Percentiles rank a stretch among this genome's conserved stretches.
Evolutionary conservation across 257 asterid species (phyloP).

Genomic region (Solanum medicagineum): DNA sequence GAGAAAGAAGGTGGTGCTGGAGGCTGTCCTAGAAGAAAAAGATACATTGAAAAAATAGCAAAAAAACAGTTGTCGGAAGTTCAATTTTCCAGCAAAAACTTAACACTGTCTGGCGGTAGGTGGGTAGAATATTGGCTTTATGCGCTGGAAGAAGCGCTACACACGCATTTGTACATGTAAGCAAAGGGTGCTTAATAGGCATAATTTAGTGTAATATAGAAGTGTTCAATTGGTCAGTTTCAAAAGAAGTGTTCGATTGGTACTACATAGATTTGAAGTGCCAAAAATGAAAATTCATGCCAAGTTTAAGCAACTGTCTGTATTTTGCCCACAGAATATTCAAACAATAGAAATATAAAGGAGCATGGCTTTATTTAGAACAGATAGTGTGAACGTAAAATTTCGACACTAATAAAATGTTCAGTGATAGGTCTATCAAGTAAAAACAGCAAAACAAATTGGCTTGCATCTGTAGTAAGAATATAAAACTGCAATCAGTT

Average conservation of each 20-base stretch:
- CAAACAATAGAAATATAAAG: not conserved
- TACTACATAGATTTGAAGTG: not conserved
- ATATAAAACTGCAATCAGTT: not conserved
- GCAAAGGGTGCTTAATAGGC: not conserved
- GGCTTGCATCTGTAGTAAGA: not conserved
- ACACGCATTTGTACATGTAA: not conserved
- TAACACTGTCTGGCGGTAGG: not conserved
- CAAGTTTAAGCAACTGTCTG: not conserved
- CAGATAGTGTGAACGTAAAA: not conserved
- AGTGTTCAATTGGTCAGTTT: too few species aligned
- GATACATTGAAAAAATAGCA: too few species aligned
- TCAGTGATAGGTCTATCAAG: not conserved
- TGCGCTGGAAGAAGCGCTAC: not conserved
- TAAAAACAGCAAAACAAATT: not conserved
- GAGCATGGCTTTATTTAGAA: not conserved
- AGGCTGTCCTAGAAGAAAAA: not conserved
- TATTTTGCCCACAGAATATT: not conserved
- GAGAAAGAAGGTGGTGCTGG: not conserved
- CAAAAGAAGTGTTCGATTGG: not conserved
- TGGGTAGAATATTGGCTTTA: not conserved
- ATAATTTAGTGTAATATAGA: not conserved
- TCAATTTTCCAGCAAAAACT: not conserved
- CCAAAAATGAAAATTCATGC: not conserved
- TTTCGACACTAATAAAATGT: not conserved
- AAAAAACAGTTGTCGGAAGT: not conserved